Percentiles rank a stretch among this genome's conserved stretches.
phyloP scores from a whole-genome alignment of 805 yeast genomes.

The Starmerella powellii region DNA sequence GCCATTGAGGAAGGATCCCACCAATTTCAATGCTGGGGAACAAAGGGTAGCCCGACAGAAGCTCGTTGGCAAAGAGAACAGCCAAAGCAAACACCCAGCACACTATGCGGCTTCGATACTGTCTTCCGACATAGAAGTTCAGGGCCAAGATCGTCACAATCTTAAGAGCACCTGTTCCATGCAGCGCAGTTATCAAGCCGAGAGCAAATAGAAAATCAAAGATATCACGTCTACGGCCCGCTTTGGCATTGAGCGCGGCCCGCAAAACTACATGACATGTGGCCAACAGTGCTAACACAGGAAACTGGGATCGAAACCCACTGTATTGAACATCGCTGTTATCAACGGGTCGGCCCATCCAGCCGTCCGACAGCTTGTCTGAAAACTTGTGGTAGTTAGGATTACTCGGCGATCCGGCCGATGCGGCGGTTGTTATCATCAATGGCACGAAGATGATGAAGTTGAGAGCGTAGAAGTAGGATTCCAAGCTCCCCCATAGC shows the following conservation, averaged over 20 bases:
- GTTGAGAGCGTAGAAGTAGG: conserved; percentile 49
- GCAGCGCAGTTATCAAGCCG: conserved; percentile 55
- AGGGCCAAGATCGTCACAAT: conserved; percentile 47
- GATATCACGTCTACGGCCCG: conserved; percentile 29
- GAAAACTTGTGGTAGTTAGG: conserved; percentile 53
- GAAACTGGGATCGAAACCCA: conserved; percentile 73
- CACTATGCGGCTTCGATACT: conserved; percentile 18
- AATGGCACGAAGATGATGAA: conserved; percentile 65
- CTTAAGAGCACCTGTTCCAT: conserved; percentile 63
- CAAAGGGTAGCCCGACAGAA: conserved; percentile 42
- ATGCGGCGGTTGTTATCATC: conserved; percentile 71
- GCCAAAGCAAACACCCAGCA: conserved; percentile 76
- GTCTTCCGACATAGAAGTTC: conserved; percentile 37
- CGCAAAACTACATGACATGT: conserved; percentile 45
- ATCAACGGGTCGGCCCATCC: conserved; percentile 74
- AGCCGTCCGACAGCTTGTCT: conserved; percentile 59
- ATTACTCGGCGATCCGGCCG: conserved; percentile 40
- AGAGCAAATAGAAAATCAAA: conserved; percentile 69
- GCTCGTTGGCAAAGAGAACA: conserved; percentile 66
- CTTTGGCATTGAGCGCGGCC: conserved; percentile 23
- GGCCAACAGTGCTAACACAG: conserved; percentile 45
- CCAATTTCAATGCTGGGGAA: conserved; percentile 48
- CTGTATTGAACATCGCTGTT: conserved; percentile 84
- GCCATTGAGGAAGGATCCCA: conserved; percentile 87
- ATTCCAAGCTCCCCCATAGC: conserved; percentile 70